Evolutionary conservation across 2,329 filamentous ascomycete species (phyloP), one percentile per base, ranked within the genome.

Genomic region (Beauveria rudraprayagi): DNA sequence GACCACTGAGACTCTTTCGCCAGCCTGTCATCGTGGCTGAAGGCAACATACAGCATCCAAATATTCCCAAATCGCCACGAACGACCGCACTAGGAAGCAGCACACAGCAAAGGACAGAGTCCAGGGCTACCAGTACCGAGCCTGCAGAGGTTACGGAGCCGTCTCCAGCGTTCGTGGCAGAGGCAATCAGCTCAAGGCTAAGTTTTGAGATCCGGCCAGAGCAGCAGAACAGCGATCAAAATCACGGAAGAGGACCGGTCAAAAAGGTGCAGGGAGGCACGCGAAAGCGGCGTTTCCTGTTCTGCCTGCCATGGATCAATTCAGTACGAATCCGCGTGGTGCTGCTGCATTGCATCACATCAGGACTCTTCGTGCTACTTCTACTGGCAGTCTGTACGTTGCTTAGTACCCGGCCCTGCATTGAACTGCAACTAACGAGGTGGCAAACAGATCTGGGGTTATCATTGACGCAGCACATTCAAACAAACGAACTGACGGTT

Each of bases 401-500:
- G 56, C 14, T 16, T 9, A 17, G 16, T 40, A 46, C 10, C 47
- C 7, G 14, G 17, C 16, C 30, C 30, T 17, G 14, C 11, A 30
- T 14, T 34, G 17, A 56, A 22, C 43, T 22, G 54, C 51, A 3
- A 9, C 50, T 51, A 44, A 44, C n/a, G 16, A 54, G 7, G 41
- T 43, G 26, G 17, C 22, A 5, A 7, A 28, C 28, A 94, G 91
- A 94, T 70, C 81, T 95, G 65, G 83, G 83, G 5, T 81, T 96
- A 50, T 83, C 86, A 22, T 78, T 92, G 50, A 87, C 87, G 3
- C 80, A 84, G 63, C 83, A 82, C 46, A 79, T 85, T 63, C 77
- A 83, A 56, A 83, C 83, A 47, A 84, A 84, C 70, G 88, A 91
- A 72, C 87, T 95, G 69, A 89, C 91, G 67, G 84, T 95, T 62